Conservation (phyloP, 306 rosid genomes). For the Lathyrus tuberosus region DNA sequence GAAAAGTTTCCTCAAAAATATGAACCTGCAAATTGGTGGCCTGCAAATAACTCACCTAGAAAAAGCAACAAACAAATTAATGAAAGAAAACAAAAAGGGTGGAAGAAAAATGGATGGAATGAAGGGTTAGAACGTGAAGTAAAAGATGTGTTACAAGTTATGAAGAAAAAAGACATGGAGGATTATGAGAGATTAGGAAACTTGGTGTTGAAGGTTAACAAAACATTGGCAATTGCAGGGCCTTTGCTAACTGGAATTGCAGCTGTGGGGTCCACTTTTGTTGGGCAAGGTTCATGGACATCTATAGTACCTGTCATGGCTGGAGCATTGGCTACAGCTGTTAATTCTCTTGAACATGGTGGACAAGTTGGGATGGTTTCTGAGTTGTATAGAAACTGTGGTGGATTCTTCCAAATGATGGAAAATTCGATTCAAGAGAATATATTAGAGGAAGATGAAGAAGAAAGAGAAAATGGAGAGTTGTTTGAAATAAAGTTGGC, state of each 20-base stretch:
- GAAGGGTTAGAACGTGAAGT: conserved; percentile 58
- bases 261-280: conserved; percentile 57
- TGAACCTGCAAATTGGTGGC: conserved; percentile 88
- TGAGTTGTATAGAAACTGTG: conserved; percentile 69
- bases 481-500: conserved; percentile 73
- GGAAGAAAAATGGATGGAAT: conserved; percentile 67
- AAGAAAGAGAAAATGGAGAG: conserved; percentile 75
- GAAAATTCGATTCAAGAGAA: conserved; percentile 56
- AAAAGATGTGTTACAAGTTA: conserved; percentile 54
- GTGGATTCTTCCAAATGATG: conserved; percentile 57
- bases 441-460: conserved; percentile 56
- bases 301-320: conserved; percentile 51
- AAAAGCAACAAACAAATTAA: background rate
- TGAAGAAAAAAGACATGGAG: conserved; percentile 67
- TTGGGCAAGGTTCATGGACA: conserved; percentile 47
- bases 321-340: conserved; percentile 60
- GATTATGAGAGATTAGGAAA: conserved; percentile 82
- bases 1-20: conserved; percentile 68
- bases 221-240: conserved; percentile 67
- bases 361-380: conserved; percentile 80
- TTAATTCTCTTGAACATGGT: conserved; percentile 67
- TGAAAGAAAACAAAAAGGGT: conserved; percentile 19
- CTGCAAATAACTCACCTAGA: conserved; percentile 30
- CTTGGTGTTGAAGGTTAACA: conserved; percentile 63
- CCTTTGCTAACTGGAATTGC: conserved; percentile 75